A percentile compares a stretch with the other conserved stretches of the same genome.
Evolutionary conservation across 2,329 filamentous ascomycete genomes (phyloP).

Genomic region (Neonectria hederae): DNA sequence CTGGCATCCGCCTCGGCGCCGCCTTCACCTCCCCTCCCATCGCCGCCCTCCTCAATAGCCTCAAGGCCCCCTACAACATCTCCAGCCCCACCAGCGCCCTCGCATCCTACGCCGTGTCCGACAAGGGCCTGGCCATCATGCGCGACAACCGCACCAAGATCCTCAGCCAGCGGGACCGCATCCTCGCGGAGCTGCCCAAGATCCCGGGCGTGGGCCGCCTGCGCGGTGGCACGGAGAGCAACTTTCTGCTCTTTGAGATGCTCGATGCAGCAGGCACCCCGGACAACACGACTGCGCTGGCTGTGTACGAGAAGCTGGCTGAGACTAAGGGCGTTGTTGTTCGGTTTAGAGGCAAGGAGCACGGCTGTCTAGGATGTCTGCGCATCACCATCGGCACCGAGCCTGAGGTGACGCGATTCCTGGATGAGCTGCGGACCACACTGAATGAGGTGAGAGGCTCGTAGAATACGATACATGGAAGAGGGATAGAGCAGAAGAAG

Average conservation of each 20-base stretch:
- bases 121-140: conserved; percentile 78
- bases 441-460: conserved; percentile 55
- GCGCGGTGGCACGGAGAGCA: conserved; percentile 81
- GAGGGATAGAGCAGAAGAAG: conserved; percentile 2
- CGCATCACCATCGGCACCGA: conserved; percentile 94
- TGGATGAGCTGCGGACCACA: conserved; percentile 70
- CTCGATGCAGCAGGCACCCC: conserved; percentile 76
- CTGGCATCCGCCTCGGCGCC: conserved; percentile 88
- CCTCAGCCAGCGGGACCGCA: conserved; percentile 77
- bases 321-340: conserved; percentile 91
- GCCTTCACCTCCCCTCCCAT: conserved; percentile 82
- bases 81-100: conserved; percentile 86
- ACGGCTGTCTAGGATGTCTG: conserved; percentile 87
- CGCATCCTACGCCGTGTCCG: conserved; percentile 76
- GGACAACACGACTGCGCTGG: conserved; percentile 80
- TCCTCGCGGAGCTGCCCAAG: conserved; percentile 76
- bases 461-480: conserved; percentile 14
- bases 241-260: conserved; percentile 93
- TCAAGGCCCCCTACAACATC: conserved; percentile 98
- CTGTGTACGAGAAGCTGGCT: conserved; percentile 85
- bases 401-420: conserved; percentile 80
- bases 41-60: conserved; percentile 82
- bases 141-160: conserved; percentile 73
- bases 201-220: conserved; percentile 83
- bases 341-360: conserved; percentile 90